These are phyloP conservation scores for Berberis vulgaris DNA, from an alignment of 164 flowering plant species.

Conservation along the genomic window DNA sequence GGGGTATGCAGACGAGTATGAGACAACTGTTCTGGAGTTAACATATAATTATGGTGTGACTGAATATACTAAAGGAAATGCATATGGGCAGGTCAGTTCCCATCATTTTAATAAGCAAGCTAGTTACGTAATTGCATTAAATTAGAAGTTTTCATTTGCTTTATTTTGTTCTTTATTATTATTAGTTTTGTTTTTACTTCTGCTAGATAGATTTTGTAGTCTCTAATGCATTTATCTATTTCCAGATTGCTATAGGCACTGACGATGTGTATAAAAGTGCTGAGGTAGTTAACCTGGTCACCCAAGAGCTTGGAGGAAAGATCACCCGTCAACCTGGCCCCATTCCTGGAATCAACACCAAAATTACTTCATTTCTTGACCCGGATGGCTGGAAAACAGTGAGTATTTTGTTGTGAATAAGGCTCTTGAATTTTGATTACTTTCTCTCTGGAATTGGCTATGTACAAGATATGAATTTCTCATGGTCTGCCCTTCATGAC, in stretches of 20 bases:
- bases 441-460: not conserved
- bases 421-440: not conserved
- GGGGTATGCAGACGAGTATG: slow-evolving; percentile 78
- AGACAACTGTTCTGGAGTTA: slow-evolving; percentile 83
- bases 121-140: no score
- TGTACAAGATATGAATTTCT: no score
- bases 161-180: no score
- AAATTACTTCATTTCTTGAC: slow-evolving; percentile 78
- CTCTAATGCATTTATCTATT: slow-evolving; percentile 6
- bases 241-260: slow-evolving; percentile 83
- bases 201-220: not conserved
- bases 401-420: slow-evolving; percentile 13
- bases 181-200: not conserved
- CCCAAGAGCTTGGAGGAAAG: slow-evolving; percentile 94
- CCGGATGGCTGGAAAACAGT: slow-evolving; percentile 99
- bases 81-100: slow-evolving; percentile 80
- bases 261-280: slow-evolving; percentile 91
- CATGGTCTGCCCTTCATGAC: no score
- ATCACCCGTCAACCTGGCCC: slow-evolving; percentile 90
- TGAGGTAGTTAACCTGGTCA: slow-evolving; percentile 65
- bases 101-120: no score
- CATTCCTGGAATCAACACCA: slow-evolving; percentile 87
- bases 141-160: no score
- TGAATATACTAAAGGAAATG: slow-evolving; percentile 95
- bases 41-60: slow-evolving; percentile 94